phyloP scores from a whole-genome alignment of 1,284 basidiomycete genomes.

The Blastosporella zonata region DNA sequence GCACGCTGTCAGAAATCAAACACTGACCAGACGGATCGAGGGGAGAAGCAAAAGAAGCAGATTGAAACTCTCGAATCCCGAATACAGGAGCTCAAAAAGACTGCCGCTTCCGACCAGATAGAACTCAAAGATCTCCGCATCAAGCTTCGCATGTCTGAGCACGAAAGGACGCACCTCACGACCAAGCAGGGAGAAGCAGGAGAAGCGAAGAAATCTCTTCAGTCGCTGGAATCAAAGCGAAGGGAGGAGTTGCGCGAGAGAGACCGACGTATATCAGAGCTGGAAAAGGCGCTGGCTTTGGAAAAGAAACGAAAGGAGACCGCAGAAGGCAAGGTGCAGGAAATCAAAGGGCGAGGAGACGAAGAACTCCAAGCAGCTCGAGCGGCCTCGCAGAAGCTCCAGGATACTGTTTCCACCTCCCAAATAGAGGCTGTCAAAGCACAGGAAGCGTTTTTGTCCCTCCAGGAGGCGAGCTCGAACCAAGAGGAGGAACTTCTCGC shows the following conservation, averaged over 20 bases:
- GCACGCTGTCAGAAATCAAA: constrained; percentile 44
- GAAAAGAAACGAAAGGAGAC: constrained; percentile 53
- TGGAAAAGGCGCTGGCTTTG: constrained; percentile 47
- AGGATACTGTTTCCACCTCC: constrained; percentile 34
- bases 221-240: constrained; percentile 45
- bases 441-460: constrained; percentile 23
- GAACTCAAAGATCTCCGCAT: constrained; percentile 61
- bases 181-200: constrained; percentile 49
- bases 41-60: constrained; percentile 64
- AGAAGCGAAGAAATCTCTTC: constrained; percentile 52
- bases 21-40: constrained; percentile 51
- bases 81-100: constrained; percentile 57
- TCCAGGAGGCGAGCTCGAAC: constrained; percentile 26
- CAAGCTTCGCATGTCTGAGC: constrained; percentile 59
- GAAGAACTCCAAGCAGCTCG: constrained; percentile 38
- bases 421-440: constrained; percentile 34
- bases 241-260: constrained; percentile 52
- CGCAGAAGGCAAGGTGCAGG: constrained; percentile 42
- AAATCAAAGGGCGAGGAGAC: constrained; percentile 42
- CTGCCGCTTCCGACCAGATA: constrained; percentile 44
- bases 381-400: constrained; percentile 31
- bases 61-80: constrained; percentile 50
- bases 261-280: constrained; percentile 51
- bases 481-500: constrained; percentile 43
- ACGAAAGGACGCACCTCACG: constrained; percentile 51